Evolutionary conservation across 192 early-diverging fungal species (phyloP).

Genomic region (Coemansia sp.): DNA sequence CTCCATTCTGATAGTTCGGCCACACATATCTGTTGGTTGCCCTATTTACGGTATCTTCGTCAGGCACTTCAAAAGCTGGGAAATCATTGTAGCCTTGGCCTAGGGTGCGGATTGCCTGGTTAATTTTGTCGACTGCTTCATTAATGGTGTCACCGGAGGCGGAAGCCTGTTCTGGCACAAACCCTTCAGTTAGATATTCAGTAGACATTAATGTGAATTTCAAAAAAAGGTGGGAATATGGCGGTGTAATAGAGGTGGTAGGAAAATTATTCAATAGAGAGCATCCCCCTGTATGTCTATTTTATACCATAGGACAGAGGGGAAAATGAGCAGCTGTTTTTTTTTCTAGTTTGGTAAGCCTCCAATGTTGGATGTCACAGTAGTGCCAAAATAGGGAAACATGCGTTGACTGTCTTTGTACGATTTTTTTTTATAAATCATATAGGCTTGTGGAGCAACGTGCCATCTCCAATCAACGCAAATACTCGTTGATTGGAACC

Average conservation of each 20-base stretch:
- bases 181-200: background rate
- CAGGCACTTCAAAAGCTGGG: background rate
- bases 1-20: background rate
- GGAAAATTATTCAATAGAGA: background rate
- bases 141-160: background rate
- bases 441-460: background rate
- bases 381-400: background rate
- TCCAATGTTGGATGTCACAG: background rate
- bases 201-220: background rate
- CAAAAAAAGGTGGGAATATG: background rate
- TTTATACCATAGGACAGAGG: background rate
- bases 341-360: background rate
- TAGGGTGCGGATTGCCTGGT: background rate
- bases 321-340: background rate
- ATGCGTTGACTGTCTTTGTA: background rate
- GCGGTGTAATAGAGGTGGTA: background rate
- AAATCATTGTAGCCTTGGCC: background rate
- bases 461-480: background rate
- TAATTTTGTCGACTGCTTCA: background rate
- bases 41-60: background rate
- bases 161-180: background rate
- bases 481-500: background rate
- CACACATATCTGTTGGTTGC: background rate
- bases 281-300: background rate
- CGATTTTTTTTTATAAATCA: background rate